Evolutionary conservation across 805 yeast species (phyloP).

Genomic region (Priceomyces carsonii): DNA sequence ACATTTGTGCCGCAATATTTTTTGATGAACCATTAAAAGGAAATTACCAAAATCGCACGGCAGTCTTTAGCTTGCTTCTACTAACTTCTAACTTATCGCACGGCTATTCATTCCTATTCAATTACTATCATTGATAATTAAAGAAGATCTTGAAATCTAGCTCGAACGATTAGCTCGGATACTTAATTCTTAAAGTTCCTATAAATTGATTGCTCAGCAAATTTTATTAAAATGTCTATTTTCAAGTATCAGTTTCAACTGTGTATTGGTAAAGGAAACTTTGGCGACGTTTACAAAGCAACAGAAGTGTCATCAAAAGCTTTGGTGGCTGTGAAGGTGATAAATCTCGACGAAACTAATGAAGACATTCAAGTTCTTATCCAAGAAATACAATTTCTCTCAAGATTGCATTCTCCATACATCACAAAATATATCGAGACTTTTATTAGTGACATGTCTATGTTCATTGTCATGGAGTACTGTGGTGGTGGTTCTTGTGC

Average conservation of each 20-base stretch:
- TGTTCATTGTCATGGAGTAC: slow-evolving; percentile 93
- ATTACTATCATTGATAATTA: no score
- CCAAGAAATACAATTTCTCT: slow-evolving; percentile 77
- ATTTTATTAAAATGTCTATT: no score
- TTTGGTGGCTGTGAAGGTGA: slow-evolving; percentile 81
- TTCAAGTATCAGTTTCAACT: slow-evolving; percentile 33
- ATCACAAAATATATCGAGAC: slow-evolving; percentile 68
- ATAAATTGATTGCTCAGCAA: no score
- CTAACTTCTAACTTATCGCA: no score
- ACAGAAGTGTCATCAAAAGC: slow-evolving; percentile 32
- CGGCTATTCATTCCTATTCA: no score
- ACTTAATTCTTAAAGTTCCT: no score
- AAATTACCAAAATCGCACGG: no score
- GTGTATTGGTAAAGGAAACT: slow-evolving; percentile 81
- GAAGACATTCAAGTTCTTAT: slow-evolving; percentile 73
- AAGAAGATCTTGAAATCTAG: no score
- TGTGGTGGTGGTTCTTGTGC: slow-evolving; percentile 95
- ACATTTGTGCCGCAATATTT: slow-evolving; percentile 7
- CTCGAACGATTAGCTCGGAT: no score
- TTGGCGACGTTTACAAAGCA: slow-evolving; percentile 84
- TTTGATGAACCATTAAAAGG: no score
- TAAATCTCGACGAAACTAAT: slow-evolving; percentile 74
- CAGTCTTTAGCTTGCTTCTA: no score
- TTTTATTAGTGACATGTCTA: slow-evolving; percentile 58
- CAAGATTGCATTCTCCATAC: slow-evolving; percentile 62